phyloP scores from a whole-genome alignment of 169 alveolate genomes.

The Babesia bovis region DNA sequence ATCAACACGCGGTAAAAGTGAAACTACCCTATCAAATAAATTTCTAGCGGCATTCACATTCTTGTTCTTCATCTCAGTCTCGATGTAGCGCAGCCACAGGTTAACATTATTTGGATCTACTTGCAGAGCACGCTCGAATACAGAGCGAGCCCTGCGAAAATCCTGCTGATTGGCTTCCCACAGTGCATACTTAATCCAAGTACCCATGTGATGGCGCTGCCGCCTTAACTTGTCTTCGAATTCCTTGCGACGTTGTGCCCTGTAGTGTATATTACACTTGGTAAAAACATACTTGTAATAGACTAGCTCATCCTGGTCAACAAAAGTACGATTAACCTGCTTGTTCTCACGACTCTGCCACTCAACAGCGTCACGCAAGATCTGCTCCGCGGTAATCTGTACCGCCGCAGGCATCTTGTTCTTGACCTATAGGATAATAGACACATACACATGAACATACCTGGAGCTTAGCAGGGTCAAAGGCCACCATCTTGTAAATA shows the following conservation, averaged over 20 bases:
- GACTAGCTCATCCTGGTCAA: slow-evolving; percentile 93
- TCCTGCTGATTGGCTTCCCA: slow-evolving; percentile 97
- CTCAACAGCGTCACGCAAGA: slow-evolving; percentile 94
- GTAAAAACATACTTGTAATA: slow-evolving; percentile 83
- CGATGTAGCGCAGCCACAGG: slow-evolving; percentile 96
- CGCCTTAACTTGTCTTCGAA: slow-evolving; percentile 94
- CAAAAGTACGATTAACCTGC: slow-evolving; percentile 79
- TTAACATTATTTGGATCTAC: slow-evolving; percentile 92
- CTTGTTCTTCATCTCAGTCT: slow-evolving; percentile 96
- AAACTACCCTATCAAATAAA: slow-evolving; percentile 96
- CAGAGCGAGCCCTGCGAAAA: slow-evolving; percentile 92
- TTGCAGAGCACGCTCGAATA: slow-evolving; percentile 95
- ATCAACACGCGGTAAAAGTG: slow-evolving; percentile 95
- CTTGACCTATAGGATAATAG: slow-evolving; percentile 77
- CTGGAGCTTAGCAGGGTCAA: slow-evolving; percentile 66
- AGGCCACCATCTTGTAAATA: slow-evolving; percentile 51
- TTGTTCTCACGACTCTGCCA: slow-evolving; percentile 85
- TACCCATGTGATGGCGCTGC: slow-evolving; percentile 93
- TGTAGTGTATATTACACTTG: background rate
- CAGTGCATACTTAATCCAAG: slow-evolving; percentile 96
- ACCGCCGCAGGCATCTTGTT: slow-evolving; percentile 96
- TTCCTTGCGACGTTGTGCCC: slow-evolving; percentile 91
- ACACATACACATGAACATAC: slow-evolving; percentile 3
- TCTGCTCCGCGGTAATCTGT: slow-evolving; percentile 98
- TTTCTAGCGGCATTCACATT: slow-evolving; percentile 94